These are phyloP conservation scores for Pyrus bretschneideri DNA, from an alignment of 306 rosid species.

Conservation along the genomic window DNA sequence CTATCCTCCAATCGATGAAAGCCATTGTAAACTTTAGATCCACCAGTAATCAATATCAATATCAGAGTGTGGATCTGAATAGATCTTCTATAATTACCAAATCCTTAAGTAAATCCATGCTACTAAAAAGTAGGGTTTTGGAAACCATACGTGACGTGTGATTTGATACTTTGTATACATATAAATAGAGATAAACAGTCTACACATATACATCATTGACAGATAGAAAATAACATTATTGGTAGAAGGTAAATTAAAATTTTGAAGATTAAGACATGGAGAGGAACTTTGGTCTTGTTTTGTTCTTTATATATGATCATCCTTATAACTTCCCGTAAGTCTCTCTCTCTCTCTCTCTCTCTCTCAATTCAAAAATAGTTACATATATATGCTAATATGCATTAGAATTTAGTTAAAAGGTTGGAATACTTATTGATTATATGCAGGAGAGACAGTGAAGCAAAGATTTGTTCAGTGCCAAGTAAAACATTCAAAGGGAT, in stretches of 20 bases:
- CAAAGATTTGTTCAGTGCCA: not conserved
- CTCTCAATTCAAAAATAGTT: not conserved
- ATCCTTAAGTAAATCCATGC: not conserved
- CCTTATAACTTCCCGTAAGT: slow-evolving; percentile 4
- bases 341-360: not conserved
- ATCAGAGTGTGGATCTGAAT: not conserved
- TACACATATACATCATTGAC: not conserved
- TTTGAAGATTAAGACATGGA: not conserved
- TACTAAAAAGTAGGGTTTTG: not conserved
- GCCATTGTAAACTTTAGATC: not conserved
- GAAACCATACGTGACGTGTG: not conserved
- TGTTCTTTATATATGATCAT: not conserved
- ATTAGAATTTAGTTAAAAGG: too few species aligned
- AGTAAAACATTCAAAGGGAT: not conserved
- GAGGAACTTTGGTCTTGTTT: not conserved
- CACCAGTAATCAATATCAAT: not conserved
- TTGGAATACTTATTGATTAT: not conserved
- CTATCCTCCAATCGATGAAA: not conserved
- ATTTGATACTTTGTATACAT: too few species aligned
- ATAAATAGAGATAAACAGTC: too few species aligned
- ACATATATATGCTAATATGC: too few species aligned
- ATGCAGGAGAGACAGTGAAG: not conserved
- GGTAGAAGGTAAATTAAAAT: not conserved
- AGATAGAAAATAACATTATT: not conserved
- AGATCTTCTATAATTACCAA: not conserved